Evolutionary conservation across 2,329 filamentous ascomycete genomes (phyloP), one percentile per base, ranked within the genome.

Genomic region (Diaporthe longicolla): DNA sequence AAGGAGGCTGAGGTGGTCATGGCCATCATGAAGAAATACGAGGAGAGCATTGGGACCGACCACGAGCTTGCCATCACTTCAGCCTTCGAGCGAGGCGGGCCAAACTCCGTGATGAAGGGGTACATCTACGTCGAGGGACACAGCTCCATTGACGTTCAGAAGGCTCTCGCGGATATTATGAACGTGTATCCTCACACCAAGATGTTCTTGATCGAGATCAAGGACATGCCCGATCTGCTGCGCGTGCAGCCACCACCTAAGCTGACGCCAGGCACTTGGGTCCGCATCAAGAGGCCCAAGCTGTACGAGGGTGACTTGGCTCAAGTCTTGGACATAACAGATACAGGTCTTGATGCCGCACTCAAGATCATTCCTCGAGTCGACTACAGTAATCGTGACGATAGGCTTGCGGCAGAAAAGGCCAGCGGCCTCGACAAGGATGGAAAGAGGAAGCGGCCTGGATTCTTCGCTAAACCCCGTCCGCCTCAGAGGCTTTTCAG

Each of bases 161-260:
- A 92, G 70, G 94, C 95, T 10, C 87, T 98, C 55, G 94, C 98
- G 76, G 94, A 93, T 55, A 90, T 99, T 80, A 90, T 94, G 75
- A 95, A 98, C 80, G 93, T 97, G 50, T 99, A 98, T 82, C 94
- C 96, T 71, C 92, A 95, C 73, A 93, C 91, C 37, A 97, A 95
- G 83, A 93, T 97, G 85, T 90, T 95, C 58, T 87, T 98, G 69
- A 95, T 99, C 55, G 94, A 97, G 65, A 95, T 98, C 79, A 97
- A 97, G 82, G 97, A 99, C 83, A 98, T 98, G 92, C 96, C 97
- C 1, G 97, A 98, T 83, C 89, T 99, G n/a, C 88, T 99, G 24
- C 92, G 95, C 69, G 94, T 97, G 37, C 92, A 91, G 75, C 98
- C 98, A 85, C 96, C 93, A 3, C 94, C 95, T 63, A 92, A 92